A percentile compares a stretch with the other conserved stretches of the same genome.
phyloP scores from a whole-genome alignment of 768 basidiomycete genomes.

The Pilatotrama ljubarskyi region DNA sequence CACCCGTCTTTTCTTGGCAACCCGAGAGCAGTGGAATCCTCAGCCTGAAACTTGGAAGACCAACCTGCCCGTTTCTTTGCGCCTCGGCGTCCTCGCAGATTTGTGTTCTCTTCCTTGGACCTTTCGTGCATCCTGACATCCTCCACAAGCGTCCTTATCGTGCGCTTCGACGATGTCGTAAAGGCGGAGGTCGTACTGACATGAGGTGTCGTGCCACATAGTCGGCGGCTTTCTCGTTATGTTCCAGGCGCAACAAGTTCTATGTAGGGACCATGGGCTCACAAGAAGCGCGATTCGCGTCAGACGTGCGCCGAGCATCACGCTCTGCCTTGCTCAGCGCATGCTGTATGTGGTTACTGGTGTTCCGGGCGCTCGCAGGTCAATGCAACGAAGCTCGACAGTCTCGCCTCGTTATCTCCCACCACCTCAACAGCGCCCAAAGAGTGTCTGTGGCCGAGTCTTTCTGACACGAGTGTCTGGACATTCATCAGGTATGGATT shows the following conservation, averaged over 20 bases:
- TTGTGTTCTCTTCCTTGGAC: no score
- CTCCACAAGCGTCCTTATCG: neutral
- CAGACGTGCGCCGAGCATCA: slow-evolving; percentile 3
- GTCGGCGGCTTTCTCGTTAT: neutral
- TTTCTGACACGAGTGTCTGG: neutral
- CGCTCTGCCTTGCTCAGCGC: slow-evolving; percentile 5
- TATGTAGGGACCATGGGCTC: neutral
- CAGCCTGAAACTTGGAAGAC: no score
- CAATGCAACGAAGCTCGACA: slow-evolving; percentile 5
- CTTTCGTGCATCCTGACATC: no score
- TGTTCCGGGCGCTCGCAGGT: neutral
- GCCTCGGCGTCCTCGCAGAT: neutral
- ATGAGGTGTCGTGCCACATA: neutral
- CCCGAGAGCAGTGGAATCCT: no score
- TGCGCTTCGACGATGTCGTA: neutral
- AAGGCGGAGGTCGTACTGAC: neutral
- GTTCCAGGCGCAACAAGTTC: neutral
- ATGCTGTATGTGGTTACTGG: neutral
- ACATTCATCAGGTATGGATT: slow-evolving; percentile 11
- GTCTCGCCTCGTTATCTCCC: neutral
- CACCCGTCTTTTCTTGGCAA: neutral
- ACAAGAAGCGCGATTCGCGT: neutral
- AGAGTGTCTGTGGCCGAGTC: neutral
- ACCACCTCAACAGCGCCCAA: neutral
- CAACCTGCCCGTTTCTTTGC: neutral